phyloP scores from a whole-genome alignment of 495 filamentous ascomycete species.

The Platismatia glauca region DNA sequence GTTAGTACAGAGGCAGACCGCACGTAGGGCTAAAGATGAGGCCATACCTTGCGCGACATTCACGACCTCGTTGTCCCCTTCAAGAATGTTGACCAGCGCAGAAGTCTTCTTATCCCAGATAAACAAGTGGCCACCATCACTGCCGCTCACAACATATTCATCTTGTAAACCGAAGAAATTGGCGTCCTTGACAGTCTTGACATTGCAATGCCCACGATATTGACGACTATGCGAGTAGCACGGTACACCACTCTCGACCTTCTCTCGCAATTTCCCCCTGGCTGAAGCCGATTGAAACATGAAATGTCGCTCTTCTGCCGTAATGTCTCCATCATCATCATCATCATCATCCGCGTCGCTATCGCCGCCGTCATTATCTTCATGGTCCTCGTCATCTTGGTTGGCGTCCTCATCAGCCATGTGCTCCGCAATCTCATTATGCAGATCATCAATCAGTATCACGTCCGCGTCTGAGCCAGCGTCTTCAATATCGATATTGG shows the following conservation, averaged over 20 bases:
- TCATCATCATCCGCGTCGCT: constrained; percentile 32
- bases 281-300: constrained; percentile 32
- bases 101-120: constrained; percentile 61
- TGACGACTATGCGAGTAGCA: constrained; percentile 48
- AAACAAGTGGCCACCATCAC: constrained; percentile 61
- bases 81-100: constrained; percentile 56
- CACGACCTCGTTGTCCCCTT: constrained; percentile 64
- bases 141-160: constrained; percentile 66
- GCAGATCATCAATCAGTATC: constrained; percentile 22
- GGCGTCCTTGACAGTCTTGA: constrained; percentile 67
- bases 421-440: constrained; percentile 30
- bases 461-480: constrained; percentile 21
- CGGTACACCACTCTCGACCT: constrained; percentile 47
- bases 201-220: constrained; percentile 64
- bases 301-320: constrained; percentile 28
- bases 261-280: constrained; percentile 32
- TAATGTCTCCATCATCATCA: constrained; percentile 26
- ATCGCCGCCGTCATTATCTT: constrained; percentile 29
- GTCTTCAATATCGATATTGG: constrained; percentile 23
- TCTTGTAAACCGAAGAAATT: constrained; percentile 66
- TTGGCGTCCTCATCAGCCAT: constrained; percentile 30
- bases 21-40: neutral
- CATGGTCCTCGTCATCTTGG: constrained; percentile 28
- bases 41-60: constrained; percentile 59
- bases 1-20: neutral